phyloP scores from a whole-genome alignment of 345 rosid genomes.

The Atalantia buxifolia region DNA sequence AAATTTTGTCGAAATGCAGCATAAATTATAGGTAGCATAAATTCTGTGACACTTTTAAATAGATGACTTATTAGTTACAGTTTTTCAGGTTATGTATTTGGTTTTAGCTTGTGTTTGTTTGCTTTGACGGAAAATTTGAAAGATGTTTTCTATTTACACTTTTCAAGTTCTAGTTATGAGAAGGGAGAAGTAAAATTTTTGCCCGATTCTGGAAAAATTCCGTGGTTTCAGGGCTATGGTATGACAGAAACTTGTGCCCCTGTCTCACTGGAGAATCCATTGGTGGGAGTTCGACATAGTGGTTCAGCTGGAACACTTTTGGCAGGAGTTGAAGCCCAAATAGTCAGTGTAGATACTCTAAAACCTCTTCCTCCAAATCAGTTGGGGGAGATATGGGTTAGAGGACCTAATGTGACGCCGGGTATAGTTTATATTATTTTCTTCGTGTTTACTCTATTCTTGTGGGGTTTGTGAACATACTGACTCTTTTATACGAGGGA shows the following conservation, averaged over 20 bases:
- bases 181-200: not conserved
- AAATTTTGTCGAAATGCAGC: not conserved
- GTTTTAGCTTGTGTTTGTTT: not conserved
- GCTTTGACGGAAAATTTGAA: not conserved
- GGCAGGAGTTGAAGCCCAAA: slow-evolving; percentile 71
- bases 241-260: slow-evolving; percentile 86
- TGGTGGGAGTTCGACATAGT: slow-evolving; percentile 37
- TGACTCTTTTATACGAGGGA: not conserved
- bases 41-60: not conserved
- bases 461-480: not conserved
- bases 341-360: slow-evolving; percentile 53
- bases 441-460: not conserved
- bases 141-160: not conserved
- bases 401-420: slow-evolving; percentile 92
- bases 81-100: not conserved
- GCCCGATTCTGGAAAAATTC: slow-evolving; percentile 1
- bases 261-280: slow-evolving; percentile 54
- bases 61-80: not conserved
- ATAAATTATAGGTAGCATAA: not conserved
- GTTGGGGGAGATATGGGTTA: slow-evolving; percentile 79
- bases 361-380: slow-evolving; percentile 80
- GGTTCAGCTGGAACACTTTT: slow-evolving; percentile 76
- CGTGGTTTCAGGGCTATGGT: slow-evolving; percentile 72
- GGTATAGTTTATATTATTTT: slow-evolving; percentile 34
- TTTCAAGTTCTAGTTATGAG: not conserved